Conservation (phyloP, 768 basidiomycete species). For the Russula sp. region DNA sequence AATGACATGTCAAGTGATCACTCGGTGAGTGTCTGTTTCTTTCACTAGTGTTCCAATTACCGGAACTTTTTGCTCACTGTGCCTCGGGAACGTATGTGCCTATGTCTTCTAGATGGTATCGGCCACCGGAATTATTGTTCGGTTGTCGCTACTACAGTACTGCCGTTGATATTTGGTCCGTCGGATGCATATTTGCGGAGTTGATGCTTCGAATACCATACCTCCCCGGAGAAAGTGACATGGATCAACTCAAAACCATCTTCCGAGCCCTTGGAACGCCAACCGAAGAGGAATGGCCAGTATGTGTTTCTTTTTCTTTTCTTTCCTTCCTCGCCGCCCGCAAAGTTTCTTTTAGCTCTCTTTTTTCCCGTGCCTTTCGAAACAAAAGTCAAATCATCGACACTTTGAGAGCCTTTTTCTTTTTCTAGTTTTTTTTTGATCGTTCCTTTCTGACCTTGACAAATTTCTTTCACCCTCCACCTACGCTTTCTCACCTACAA, state of each 20-base stretch:
- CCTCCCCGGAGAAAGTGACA: conserved; percentile 90
- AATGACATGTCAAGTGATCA: conserved; percentile 99
- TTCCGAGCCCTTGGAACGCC: conserved; percentile 96
- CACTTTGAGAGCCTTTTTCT: background rate
- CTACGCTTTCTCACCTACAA: background rate
- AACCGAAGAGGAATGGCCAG: conserved; percentile 96
- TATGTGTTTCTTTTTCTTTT: conserved; percentile 39
- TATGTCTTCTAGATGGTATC: conserved; percentile 80
- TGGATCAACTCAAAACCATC: conserved; percentile 94
- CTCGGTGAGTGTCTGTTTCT: conserved; percentile 57
- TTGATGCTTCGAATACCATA: conserved; percentile 96
- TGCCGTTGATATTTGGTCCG: conserved; percentile 94
- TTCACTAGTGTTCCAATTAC: background rate
- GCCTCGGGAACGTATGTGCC: background rate
- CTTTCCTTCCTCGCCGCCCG: too few relatives aligned
- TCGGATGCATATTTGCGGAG: conserved; percentile 97
- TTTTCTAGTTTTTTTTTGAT: background rate
- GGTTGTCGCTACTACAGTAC: conserved; percentile 89
- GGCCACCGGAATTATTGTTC: conserved; percentile 92
- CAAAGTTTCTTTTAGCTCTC: background rate
- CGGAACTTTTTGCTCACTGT: background rate
- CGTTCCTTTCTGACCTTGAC: background rate
- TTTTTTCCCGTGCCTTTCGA: background rate
- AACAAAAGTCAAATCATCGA: background rate
- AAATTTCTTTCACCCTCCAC: too few relatives aligned